Conservation (phyloP, 2,329 filamentous ascomycete genomes). For the Cladophialophora carrionii region DNA sequence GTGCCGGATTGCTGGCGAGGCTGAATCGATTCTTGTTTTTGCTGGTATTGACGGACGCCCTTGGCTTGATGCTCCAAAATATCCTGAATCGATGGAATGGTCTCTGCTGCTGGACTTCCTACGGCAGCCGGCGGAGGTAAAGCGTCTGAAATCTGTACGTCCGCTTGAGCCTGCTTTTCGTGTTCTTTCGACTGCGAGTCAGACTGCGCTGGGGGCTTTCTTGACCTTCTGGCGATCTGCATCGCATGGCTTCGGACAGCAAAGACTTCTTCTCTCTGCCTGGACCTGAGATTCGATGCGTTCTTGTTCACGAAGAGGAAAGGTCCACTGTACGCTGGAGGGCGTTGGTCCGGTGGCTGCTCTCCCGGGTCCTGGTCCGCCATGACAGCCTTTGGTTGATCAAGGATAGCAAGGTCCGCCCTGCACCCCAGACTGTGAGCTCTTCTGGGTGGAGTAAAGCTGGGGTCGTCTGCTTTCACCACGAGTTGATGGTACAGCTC, state of each 20-base stretch:
- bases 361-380: conserved; percentile 10
- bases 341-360: conserved; percentile 13
- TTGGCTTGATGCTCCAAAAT: conserved; percentile 17
- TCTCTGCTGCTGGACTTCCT: conserved; percentile 5
- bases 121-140: neutral
- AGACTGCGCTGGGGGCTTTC: conserved; percentile 12
- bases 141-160: neutral
- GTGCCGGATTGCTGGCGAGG: neutral
- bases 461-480: conserved; percentile 1
- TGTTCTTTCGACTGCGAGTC: conserved; percentile 6
- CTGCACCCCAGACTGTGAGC: conserved; percentile 11
- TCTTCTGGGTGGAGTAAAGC: neutral
- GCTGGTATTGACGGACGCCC: conserved; percentile 20
- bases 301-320: conserved; percentile 30
- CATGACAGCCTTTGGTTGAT: conserved; percentile 8
- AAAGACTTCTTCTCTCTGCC: conserved; percentile 25
- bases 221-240: conserved; percentile 26
- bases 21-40: neutral
- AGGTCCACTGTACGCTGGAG: conserved; percentile 19
- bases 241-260: conserved; percentile 28
- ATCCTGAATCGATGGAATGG: conserved; percentile 12
- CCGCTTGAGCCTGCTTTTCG: conserved; percentile 1
- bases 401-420: neutral
- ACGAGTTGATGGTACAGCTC: conserved; percentile 3
- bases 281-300: conserved; percentile 22